A percentile compares a stretch with the other conserved stretches of the same genome.
Conservation (phyloP, 2,329 filamentous ascomycete species). For the Beauveria bassiana region DNA sequence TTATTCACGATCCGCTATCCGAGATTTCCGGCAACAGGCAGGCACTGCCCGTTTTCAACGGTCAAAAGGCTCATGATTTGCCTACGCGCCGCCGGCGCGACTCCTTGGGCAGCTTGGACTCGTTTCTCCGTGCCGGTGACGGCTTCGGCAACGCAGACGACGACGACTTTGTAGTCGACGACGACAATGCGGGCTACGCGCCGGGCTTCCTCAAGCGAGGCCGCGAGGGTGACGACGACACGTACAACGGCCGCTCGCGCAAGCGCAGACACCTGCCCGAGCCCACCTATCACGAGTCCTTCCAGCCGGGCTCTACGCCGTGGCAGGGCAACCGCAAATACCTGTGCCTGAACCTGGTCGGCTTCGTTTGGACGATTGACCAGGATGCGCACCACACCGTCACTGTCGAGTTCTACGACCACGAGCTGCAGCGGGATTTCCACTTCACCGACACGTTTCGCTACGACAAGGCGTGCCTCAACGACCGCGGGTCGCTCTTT, state of each 20-base stretch:
- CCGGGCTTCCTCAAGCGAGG: slow-evolving; percentile 45
- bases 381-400: slow-evolving; percentile 91
- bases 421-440: slow-evolving; percentile 84
- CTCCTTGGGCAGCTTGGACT: slow-evolving; percentile 72
- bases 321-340: slow-evolving; percentile 95
- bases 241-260: slow-evolving; percentile 31
- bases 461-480: slow-evolving; percentile 92
- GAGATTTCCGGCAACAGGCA: slow-evolving; percentile 62
- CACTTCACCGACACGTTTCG: slow-evolving; percentile 95
- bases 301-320: slow-evolving; percentile 90
- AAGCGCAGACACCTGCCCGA: slow-evolving; percentile 44
- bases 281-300: slow-evolving; percentile 70
- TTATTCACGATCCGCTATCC: slow-evolving; percentile 71
- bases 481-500: slow-evolving; percentile 78
- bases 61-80: slow-evolving; percentile 39
- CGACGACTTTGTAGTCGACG: slow-evolving; percentile 86
- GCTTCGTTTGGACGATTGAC: slow-evolving; percentile 94
- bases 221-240: slow-evolving; percentile 44
- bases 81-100: slow-evolving; percentile 48
- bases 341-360: slow-evolving; percentile 84
- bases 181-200: slow-evolving; percentile 88
- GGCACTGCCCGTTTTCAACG: slow-evolving; percentile 43
- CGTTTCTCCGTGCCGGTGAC: slow-evolving; percentile 52
- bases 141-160: slow-evolving; percentile 30
- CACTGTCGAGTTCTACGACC: slow-evolving; percentile 95